Base-by-base conservation (phyloP, 331 rosid species). In the Cydonia oblonga region DNA sequence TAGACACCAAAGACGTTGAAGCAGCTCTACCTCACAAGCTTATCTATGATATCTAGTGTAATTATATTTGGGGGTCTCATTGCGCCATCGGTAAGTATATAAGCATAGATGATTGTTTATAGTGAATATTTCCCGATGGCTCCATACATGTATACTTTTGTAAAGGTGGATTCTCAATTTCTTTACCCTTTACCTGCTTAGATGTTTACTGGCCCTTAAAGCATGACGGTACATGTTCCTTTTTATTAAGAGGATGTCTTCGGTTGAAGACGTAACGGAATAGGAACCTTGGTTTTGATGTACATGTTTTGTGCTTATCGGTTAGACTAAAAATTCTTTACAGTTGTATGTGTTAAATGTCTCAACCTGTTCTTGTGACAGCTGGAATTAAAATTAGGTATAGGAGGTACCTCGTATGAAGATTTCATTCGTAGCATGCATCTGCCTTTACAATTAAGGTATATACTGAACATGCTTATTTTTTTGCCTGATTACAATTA, bases 381-480 rank as follows among this genome's bases (percentile, higher is more conserved):
- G 96, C 85, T 93, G 87, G 98, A 93, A 76, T 89, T 93, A 76
- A 93, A 93, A 86, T 74, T 91, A 76, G 98, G 98, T 33, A 35
- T 93, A 42, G 96, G 97, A 16, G 98, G 98, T 13, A 91, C 92
- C 70, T 90, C 98, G 8, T 93, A 93, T 69, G 96, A 81, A 81
- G 98, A 91, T 85, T 93, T 93, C 90, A 93, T 93, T 66, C 85
- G 91, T 83, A 89, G 71, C 83, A 35, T 91, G 91, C 97, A 83
- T 84, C 84, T 93, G 80, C 98, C 98, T 69, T 15, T 85, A 80
- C 98, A 90, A 78, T 85, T 93, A 77, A 93, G 98, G 98, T 90
- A 79, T 67, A 6, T 3, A 35, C 70, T 16, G 44, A n/a, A 38
- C 52, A 68, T 38, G 44, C 42, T 9, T 60, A 20, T 7, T 28